phyloP scores from a whole-genome alignment of 2,329 filamentous ascomycete species.

The Biscogniauxia mediterranea region DNA sequence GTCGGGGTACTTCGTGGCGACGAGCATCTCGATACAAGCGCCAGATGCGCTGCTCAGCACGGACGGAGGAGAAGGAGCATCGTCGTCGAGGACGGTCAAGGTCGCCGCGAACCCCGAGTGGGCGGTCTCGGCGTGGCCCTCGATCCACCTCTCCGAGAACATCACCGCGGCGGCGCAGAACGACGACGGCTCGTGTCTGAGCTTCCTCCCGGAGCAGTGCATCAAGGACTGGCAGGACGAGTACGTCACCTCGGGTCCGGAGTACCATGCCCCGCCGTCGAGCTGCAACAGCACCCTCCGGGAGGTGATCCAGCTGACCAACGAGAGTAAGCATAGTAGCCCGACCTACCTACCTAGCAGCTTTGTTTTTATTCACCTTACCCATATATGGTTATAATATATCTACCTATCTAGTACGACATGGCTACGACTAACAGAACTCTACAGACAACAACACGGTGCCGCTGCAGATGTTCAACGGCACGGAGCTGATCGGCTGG shows the following conservation, averaged over 20 bases:
- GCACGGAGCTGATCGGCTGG: background rate
- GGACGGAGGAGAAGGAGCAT: background rate
- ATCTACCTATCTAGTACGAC: too few species aligned
- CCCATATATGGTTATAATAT: too few species aligned
- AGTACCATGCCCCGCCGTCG: background rate
- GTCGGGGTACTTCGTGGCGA: background rate
- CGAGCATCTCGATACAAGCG: background rate
- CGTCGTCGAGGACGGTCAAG: background rate
- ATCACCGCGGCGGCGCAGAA: background rate
- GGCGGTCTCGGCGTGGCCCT: background rate
- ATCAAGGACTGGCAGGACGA: background rate
- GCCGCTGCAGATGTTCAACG: background rate
- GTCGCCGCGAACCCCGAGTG: background rate
- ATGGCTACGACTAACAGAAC: too few species aligned
- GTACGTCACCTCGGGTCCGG: background rate
- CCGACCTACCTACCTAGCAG: too few species aligned
- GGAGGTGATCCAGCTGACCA: background rate
- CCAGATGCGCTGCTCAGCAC: background rate
- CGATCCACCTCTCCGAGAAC: background rate
- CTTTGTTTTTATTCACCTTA: too few species aligned
- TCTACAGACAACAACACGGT: background rate
- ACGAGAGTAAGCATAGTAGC: background rate
- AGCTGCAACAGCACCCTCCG: background rate
- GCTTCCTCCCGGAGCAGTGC: background rate
- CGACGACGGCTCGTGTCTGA: background rate